Evolutionary conservation across 805 yeast species (phyloP).

Genomic region (Sporopachydermia quercuum): DNA sequence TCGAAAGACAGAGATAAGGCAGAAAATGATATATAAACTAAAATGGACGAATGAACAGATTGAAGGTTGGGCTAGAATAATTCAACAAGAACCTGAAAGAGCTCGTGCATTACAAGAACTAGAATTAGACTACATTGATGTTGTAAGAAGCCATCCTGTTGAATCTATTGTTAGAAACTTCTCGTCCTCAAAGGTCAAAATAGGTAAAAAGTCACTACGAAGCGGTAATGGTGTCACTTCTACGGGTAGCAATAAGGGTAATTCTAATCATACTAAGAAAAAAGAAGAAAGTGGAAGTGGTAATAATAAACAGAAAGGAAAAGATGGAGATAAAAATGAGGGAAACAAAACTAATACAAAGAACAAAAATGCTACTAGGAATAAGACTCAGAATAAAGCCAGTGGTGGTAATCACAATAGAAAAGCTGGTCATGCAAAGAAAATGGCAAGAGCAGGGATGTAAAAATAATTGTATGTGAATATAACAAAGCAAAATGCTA

Average conservation of each 20-base stretch:
- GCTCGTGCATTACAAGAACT: slow-evolving; percentile 25
- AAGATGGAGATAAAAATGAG: slow-evolving; percentile 6
- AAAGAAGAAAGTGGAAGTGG: slow-evolving; percentile 4
- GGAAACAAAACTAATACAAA: slow-evolving; percentile 2
- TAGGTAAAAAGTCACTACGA: too few species aligned
- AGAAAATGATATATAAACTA: slow-evolving; percentile 33
- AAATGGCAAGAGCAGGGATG: slow-evolving; percentile 19
- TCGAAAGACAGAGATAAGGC: slow-evolving; percentile 38
- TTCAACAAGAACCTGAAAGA: slow-evolving; percentile 45
- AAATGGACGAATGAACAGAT: slow-evolving; percentile 82
- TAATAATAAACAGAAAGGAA: slow-evolving; percentile 3
- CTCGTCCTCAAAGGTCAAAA: too few species aligned
- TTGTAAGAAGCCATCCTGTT: slow-evolving; percentile 14
- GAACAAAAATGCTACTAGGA: slow-evolving; percentile 2
- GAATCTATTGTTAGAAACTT: slow-evolving; percentile 5
- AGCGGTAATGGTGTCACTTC: too few species aligned
- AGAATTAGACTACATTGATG: not conserved
- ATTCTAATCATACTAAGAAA: slow-evolving; percentile 7
- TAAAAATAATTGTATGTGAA: not conserved
- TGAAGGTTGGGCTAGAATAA: slow-evolving; percentile 84
- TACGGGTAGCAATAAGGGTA: slow-evolving; percentile 3
- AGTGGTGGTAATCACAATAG: slow-evolving; percentile 50
- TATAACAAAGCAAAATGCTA: too few species aligned
- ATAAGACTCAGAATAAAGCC: slow-evolving; percentile 31
- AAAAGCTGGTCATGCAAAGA: slow-evolving; percentile 45